phyloP scores from a whole-genome alignment of 331 rosid species.

The Acacia concinna region DNA sequence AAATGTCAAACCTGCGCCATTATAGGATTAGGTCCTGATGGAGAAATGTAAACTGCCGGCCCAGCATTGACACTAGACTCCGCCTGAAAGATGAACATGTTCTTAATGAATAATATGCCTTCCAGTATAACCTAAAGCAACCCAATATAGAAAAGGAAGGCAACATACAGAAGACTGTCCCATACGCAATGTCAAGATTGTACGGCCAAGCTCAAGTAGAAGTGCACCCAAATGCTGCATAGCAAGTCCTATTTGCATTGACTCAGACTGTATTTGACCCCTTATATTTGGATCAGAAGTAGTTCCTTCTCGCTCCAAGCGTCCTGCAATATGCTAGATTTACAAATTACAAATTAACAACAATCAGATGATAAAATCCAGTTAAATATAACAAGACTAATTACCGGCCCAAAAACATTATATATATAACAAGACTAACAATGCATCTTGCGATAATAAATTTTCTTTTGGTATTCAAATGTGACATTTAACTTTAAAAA shows the following conservation, averaged over 20 bases:
- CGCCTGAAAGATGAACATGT: constrained; percentile 56
- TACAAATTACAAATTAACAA: constrained; percentile 46
- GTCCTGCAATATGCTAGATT: constrained; percentile 90
- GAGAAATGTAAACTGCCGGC: constrained; percentile 93
- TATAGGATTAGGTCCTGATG: constrained; percentile 93
- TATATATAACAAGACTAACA: constrained; percentile 13
- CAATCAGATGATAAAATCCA: constrained; percentile 36
- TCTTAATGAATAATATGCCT: constrained; percentile 16
- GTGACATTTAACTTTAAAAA: background rate
- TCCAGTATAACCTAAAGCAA: constrained; percentile 24
- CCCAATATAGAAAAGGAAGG: constrained; percentile 29
- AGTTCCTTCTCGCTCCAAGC: constrained; percentile 73
- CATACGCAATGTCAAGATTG: constrained; percentile 85
- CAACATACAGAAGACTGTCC: constrained; percentile 82
- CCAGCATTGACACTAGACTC: constrained; percentile 83
- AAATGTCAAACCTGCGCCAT: constrained; percentile 91
- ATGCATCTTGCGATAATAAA: constrained; percentile 10
- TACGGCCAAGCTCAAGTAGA: constrained; percentile 96
- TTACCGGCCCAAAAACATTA: no score
- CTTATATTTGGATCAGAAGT: constrained; percentile 61
- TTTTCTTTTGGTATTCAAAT: background rate
- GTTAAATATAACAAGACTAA: constrained; percentile 8
- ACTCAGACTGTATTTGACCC: constrained; percentile 78
- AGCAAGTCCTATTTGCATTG: constrained; percentile 72
- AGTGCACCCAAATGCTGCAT: constrained; percentile 92